Conservation (phyloP, 1,284 basidiomycete genomes). For the Sporisorium exsertum region DNA sequence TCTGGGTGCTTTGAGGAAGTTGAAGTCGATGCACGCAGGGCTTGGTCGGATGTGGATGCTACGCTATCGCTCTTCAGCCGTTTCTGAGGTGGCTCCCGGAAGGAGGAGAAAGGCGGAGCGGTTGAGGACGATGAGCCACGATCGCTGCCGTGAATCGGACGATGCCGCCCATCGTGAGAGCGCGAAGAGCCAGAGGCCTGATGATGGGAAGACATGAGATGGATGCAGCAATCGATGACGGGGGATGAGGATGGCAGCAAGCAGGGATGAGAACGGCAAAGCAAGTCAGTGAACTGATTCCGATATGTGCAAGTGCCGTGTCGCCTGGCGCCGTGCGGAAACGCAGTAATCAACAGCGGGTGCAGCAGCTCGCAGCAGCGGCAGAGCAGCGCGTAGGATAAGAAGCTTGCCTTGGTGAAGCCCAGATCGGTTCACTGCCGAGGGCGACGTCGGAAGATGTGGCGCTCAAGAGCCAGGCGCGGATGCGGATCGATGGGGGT, state of each 20-base stretch:
- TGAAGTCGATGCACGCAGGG: background rate
- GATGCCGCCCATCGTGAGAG: conserved; percentile 6
- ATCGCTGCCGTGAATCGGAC: background rate
- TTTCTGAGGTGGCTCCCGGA: conserved; percentile 19
- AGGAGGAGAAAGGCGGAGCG: conserved; percentile 2
- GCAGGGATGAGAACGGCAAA: conserved; percentile 12
- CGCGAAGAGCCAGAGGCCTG: conserved; percentile 16
- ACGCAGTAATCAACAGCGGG: background rate
- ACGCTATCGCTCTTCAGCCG: conserved; percentile 8
- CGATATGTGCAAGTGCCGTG: conserved; percentile 2
- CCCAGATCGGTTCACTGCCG: background rate
- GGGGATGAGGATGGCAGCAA: background rate
- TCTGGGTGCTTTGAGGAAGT: background rate
- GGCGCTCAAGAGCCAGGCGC: conserved; percentile 4
- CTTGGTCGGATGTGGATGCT: background rate
- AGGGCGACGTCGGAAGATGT: conserved; percentile 11
- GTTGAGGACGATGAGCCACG: conserved; percentile 5
- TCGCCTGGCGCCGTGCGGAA: background rate
- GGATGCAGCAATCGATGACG: background rate
- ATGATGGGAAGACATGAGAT: conserved; percentile 19
- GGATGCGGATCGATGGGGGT: conserved; percentile 12
- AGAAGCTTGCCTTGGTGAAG: conserved; percentile 32
- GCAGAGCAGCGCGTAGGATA: conserved; percentile 5
- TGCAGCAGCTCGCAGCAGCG: conserved; percentile 9
- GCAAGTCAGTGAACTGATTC: conserved; percentile 23